These are phyloP conservation scores for Aegle marmelos DNA, from an alignment of 345 rosid species.

Conservation along the genomic window DNA sequence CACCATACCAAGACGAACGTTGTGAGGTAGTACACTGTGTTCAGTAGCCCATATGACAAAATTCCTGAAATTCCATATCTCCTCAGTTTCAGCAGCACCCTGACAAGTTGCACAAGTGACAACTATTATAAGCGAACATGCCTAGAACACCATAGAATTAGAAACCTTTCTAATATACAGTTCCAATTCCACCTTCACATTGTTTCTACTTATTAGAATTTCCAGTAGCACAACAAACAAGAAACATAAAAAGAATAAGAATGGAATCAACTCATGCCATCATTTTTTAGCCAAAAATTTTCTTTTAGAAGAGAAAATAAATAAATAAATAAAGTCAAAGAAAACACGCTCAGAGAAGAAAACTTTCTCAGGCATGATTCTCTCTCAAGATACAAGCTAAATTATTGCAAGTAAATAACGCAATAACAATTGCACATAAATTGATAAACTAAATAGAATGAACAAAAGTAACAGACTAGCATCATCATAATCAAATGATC, in stretches of 20 bases:
- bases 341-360: too few species aligned
- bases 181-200: background rate
- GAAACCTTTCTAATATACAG: background rate
- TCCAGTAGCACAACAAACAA: background rate
- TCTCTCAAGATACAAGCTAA: too few species aligned
- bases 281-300: too few species aligned
- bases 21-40: conserved; percentile 70
- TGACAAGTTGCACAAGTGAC: conserved; percentile 23
- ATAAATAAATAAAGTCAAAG: too few species aligned
- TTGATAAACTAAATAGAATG: background rate
- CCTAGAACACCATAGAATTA: background rate
- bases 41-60: conserved; percentile 76
- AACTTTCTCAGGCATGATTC: too few species aligned
- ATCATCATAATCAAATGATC: background rate
- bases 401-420: too few species aligned
- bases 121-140: background rate
- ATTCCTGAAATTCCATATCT: conserved; percentile 85
- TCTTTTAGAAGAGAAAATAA: too few species aligned
- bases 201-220: background rate
- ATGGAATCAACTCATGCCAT: too few species aligned
- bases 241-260: too few species aligned
- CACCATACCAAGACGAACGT: conserved; percentile 84
- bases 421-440: background rate
- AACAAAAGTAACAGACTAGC: background rate
- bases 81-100: conserved; percentile 62